These are phyloP conservation scores for Tympanopsis confertula DNA, from an alignment of 2,329 filamentous ascomycete genomes.

Conservation along the genomic window DNA sequence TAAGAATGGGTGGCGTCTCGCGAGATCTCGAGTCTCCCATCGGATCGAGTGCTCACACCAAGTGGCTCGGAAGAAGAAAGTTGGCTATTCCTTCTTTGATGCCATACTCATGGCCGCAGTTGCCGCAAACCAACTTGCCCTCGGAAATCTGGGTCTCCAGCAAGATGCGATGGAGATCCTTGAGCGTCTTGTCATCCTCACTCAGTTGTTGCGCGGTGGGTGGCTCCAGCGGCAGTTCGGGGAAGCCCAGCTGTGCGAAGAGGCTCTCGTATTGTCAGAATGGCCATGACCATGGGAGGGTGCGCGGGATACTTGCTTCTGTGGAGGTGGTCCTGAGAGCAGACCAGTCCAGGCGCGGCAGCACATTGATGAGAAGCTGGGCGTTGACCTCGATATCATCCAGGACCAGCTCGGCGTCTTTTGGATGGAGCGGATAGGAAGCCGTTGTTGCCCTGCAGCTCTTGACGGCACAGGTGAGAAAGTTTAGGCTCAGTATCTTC, in stretches of 20 bases:
- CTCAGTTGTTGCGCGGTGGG: constrained; percentile 51
- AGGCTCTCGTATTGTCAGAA: constrained; percentile 8
- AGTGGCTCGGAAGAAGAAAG: constrained; percentile 83
- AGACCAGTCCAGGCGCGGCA: constrained; percentile 81
- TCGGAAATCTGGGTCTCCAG: constrained; percentile 83
- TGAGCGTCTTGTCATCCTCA: constrained; percentile 56
- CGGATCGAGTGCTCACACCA: constrained; percentile 45
- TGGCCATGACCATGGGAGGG: not conserved
- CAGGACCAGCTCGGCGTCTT: constrained; percentile 80
- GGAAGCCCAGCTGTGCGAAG: constrained; percentile 62
- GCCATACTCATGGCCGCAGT: constrained; percentile 86
- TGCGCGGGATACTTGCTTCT: constrained; percentile 46
- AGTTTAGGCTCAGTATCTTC: constrained; percentile 94
- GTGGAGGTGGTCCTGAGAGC: constrained; percentile 64
- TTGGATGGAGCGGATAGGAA: constrained; percentile 84
- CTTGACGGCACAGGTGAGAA: constrained; percentile 92
- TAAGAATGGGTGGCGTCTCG: too few species aligned
- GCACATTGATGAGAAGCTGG: constrained; percentile 69
- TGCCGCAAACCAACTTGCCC: constrained; percentile 80
- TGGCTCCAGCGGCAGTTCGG: constrained; percentile 53
- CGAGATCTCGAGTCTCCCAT: too few species aligned
- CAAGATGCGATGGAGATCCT: constrained; percentile 69
- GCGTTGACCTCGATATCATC: constrained; percentile 73
- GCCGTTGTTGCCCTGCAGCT: constrained; percentile 71
- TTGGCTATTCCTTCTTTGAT: constrained; percentile 95